These are phyloP conservation scores for Elongisporangium anandrum DNA, from an alignment of 352 stramenopile genomes.

Conservation along the genomic window DNA sequence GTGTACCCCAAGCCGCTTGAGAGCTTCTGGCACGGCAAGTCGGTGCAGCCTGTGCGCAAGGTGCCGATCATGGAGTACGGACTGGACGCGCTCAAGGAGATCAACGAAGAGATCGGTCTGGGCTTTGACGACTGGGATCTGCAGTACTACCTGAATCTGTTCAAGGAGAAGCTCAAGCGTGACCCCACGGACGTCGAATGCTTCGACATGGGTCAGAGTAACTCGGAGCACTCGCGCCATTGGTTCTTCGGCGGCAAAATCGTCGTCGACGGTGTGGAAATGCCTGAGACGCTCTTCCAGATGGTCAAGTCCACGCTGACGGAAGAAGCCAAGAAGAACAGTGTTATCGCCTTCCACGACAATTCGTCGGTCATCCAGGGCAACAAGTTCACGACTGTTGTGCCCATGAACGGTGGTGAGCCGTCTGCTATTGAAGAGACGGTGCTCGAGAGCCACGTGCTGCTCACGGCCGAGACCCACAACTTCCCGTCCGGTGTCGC, in stretches of 20 bases:
- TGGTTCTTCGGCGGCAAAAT: slow-evolving; percentile 99
- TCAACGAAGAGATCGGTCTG: slow-evolving; percentile 94
- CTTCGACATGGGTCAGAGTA: slow-evolving; percentile 99
- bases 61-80: slow-evolving; percentile 96
- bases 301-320: slow-evolving; percentile 98
- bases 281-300: slow-evolving; percentile 96
- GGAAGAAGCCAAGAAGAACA: slow-evolving; percentile 89
- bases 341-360: slow-evolving; percentile 99
- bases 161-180: slow-evolving; percentile 94
- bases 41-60: slow-evolving; percentile 80
- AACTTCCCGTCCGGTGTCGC: slow-evolving; percentile 98
- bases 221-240: slow-evolving; percentile 99
- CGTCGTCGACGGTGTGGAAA: slow-evolving; percentile 96
- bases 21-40: slow-evolving; percentile 88
- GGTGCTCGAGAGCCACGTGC: slow-evolving; percentile 89
- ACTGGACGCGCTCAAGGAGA: slow-evolving; percentile 91
- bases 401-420: slow-evolving; percentile 50
- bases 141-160: slow-evolving; percentile 98
- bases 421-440: slow-evolving; percentile 66
- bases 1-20: slow-evolving; percentile 89
- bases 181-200: slow-evolving; percentile 99
- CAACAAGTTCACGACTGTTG: slow-evolving; percentile 86
- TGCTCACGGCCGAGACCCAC: slow-evolving; percentile 99
- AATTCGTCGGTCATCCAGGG: slow-evolving; percentile 98
- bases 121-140: slow-evolving; percentile 99